Percentiles rank a stretch among this genome's conserved stretches.
phyloP scores from a whole-genome alignment of 345 rosid genomes.

The Linum tenue region DNA sequence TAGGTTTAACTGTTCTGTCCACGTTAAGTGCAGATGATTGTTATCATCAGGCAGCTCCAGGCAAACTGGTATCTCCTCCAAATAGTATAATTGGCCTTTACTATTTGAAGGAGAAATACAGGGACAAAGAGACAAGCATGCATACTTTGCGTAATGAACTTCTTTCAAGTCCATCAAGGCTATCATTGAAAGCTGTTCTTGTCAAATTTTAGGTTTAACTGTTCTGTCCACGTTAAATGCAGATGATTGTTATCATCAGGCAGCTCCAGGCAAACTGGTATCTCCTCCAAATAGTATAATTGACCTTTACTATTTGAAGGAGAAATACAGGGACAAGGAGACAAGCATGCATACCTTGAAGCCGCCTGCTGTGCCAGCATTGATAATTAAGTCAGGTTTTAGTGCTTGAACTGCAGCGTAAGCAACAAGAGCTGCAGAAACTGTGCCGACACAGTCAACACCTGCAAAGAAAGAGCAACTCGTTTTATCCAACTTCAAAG shows the following conservation, averaged over 20 bases:
- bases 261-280: not conserved
- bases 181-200: not conserved
- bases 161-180: not conserved
- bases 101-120: not conserved
- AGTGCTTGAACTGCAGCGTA: conserved; percentile 72
- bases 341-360: conserved; percentile 43
- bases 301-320: not conserved
- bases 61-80: not conserved
- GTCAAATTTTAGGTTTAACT: not conserved
- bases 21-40: not conserved
- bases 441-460: conserved; percentile 72
- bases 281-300: not conserved
- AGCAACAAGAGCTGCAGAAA: conserved; percentile 77
- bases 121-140: not conserved
- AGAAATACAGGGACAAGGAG: not conserved
- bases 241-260: not conserved
- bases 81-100: not conserved
- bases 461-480: conserved; percentile 36
- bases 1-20: no score
- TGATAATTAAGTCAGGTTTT: conserved; percentile 69
- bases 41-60: not conserved
- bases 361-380: conserved; percentile 94
- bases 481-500: not conserved
- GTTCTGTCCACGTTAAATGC: not conserved
- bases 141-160: not conserved